phyloP scores from a whole-genome alignment of 345 rosid genomes.

The Populus pruinosa region DNA sequence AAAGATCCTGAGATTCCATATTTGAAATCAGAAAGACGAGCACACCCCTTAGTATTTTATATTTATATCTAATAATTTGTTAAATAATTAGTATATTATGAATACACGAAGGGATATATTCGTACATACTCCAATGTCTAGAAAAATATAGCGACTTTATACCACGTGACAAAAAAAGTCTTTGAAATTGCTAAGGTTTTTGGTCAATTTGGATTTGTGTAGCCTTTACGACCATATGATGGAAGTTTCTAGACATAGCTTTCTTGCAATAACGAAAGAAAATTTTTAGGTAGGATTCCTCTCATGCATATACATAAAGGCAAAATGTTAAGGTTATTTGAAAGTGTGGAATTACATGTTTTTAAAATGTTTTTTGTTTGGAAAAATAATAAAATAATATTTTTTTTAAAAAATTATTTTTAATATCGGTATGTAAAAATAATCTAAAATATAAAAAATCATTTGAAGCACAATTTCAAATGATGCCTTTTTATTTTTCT shows the following conservation, averaged over 20 bases:
- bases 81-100: background rate
- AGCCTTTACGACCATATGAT: background rate
- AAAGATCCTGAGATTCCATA: background rate
- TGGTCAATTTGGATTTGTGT: background rate
- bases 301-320: no score
- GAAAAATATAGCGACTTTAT: no score
- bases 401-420: no score
- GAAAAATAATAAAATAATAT: no score
- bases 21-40: no score
- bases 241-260: background rate
- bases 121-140: no score
- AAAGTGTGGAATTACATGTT: no score
- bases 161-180: background rate
- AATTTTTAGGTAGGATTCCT: background rate
- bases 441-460: no score
- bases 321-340: no score
- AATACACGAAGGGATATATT: background rate
- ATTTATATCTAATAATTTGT: background rate
- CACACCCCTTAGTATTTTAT: background rate
- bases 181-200: background rate
- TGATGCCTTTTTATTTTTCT: no score
- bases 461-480: no score
- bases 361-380: no score
- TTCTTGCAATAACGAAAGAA: background rate
- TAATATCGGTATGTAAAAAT: accelerated